phyloP scores from a whole-genome alignment of 2,329 filamentous ascomycete genomes.

The Colletotrichum sp. region DNA sequence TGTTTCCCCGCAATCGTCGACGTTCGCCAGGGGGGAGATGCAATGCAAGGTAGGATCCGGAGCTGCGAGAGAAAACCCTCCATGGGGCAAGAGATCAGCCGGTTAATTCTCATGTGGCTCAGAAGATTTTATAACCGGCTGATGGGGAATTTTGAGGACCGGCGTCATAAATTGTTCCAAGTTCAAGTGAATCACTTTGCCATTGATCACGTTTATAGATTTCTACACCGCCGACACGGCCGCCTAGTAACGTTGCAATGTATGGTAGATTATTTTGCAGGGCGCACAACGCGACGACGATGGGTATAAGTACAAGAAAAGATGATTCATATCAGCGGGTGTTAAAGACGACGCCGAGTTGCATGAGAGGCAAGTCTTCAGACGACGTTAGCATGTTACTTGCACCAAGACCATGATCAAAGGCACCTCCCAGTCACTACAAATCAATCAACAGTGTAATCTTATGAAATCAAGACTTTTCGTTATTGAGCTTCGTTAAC shows the following conservation, averaged over 20 bases:
- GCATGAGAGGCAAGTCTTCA: not conserved
- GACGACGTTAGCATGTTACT: not conserved
- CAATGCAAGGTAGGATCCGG: not conserved
- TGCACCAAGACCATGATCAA: not conserved
- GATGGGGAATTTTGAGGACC: not conserved
- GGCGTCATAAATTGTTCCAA: not conserved
- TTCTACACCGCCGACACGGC: not conserved
- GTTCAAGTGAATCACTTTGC: not conserved
- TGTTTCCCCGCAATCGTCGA: not conserved
- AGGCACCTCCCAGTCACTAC: not conserved
- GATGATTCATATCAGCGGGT: not conserved
- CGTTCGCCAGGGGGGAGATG: not conserved
- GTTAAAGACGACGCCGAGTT: not conserved
- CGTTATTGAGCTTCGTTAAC: not conserved
- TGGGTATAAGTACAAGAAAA: not conserved
- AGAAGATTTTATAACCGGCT: not conserved
- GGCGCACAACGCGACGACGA: not conserved
- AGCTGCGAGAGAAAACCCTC: not conserved
- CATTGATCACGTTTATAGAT: fast-evolving
- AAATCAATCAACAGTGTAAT: not conserved
- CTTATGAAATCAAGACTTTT: conserved; percentile 1
- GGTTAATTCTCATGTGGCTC: not conserved
- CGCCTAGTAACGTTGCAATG: not conserved
- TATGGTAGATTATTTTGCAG: not conserved
- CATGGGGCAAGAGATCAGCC: not conserved